Base-by-base conservation (phyloP, 495 filamentous ascomycete species). In the Penicillium pulvis region DNA sequence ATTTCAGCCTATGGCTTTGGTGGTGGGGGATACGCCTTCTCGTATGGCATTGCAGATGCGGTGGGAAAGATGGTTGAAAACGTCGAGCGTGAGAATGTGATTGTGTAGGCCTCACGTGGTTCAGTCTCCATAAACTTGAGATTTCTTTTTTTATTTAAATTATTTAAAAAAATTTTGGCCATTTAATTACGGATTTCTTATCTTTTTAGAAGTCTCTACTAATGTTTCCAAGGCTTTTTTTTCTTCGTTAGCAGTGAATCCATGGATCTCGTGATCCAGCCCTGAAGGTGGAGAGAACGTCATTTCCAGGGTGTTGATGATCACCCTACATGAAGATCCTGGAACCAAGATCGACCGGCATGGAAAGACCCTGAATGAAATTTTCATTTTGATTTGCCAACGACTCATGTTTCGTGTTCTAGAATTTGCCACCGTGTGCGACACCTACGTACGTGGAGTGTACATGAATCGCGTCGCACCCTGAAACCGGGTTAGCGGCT, bases 1-100 rank as follows among this genome's bases (percentile, higher is more conserved):
- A 49, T 79, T 10, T 79, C 76, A 0, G 76, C 76, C 0, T 79
- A 79, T 56, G 76, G 75, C 1, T 79, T 79, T 56, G 76, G 73
- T 3, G 76, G 76, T 6, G 76, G 74, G 8, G 76, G 76, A 2
- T 79, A 79, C 64, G 69, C 76, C 1, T 79, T 77, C 52, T 77
- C 74, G 0, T 79, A 79, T 48, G 76, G 76, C 0, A 60, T 79
- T 23, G 76, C 69, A 0, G 71, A 79, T 64, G 70, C 73, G 3
- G 33, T 79, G 48, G 58, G 64, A 20, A 73, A 69, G 58, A 77
- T 79, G 73, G 76, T 79, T 16, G 68, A 75, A 45, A 57, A 57
- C 30, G 57, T 68, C 0, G 76, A 79, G 55, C 64, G 67, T 2
- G 65, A 71, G 4, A 63, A 72, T 63, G 64, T 77, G 16, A 73